Base-by-base conservation (phyloP, 768 basidiomycete genomes). In the Agaricus subrufescens region DNA sequence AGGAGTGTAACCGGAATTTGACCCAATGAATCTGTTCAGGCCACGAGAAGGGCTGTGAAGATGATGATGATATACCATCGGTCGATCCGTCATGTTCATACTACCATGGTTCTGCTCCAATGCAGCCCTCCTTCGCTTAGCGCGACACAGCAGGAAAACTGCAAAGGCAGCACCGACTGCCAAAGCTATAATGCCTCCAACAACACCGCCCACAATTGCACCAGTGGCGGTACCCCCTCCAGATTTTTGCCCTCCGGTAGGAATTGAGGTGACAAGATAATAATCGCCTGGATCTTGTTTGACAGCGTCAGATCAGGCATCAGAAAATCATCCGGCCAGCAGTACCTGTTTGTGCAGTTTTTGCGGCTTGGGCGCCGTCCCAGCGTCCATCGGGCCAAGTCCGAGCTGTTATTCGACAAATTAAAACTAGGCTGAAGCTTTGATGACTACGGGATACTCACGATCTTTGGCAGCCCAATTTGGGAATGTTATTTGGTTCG, bases 401-500 rank as follows among this genome's bases (percentile, higher is more conserved):
- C 1, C 59, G 59, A 2, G 79, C 79, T 81, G 44, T 19, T 19
- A 12, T 29, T 43, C 23, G 19, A 38, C 40, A 23, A 50, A 14
- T 7, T 12, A 12, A 27, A 29, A 12, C 3, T 10, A 5, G 3
- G 4, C 23, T 1, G 30, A 23, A 7, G 34, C 34, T 19, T 25
- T 10, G 25, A 29, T 15, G 23, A 48, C 1, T 30, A 14, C 31
- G 34, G 8, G 11, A 42, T 8, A 68, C 79, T 59, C 64, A 83
- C 82, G 80, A 64, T 81, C 38, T n/a, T 46, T 65, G 2, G 55
- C 65, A 14, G 82, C 80, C 74, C 80, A 84, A 48, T 58, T 70
- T 23, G 82, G 82, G 47, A 84, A 75, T 0, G 67, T 66, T 14
- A 63, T 63, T 25, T 63, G 67, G 7, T 58, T 46, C 1, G 69